phyloP scores from a whole-genome alignment of 1,284 basidiomycete genomes.

The Cryptococcus floricola region DNA sequence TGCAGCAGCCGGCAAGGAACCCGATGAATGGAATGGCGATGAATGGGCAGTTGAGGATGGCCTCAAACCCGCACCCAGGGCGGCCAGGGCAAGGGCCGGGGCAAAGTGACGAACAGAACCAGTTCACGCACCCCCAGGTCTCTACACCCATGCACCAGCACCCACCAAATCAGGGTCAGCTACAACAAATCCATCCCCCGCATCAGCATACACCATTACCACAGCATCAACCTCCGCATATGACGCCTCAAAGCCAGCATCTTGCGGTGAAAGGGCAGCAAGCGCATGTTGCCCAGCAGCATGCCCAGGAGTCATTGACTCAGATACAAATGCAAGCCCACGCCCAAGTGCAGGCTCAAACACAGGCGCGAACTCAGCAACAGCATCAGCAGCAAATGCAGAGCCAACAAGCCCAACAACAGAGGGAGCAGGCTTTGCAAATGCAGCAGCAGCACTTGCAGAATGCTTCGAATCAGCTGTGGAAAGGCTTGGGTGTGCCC shows the following conservation, averaged over 20 bases:
- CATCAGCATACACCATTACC: slow-evolving; percentile 26
- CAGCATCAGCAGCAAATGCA: slow-evolving; percentile 16
- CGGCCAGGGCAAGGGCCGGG: slow-evolving; percentile 14
- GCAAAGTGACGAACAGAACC: background rate
- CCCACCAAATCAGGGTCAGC: slow-evolving; percentile 8
- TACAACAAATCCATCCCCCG: slow-evolving; percentile 5
- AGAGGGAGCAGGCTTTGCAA: slow-evolving; percentile 25
- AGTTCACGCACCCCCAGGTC: slow-evolving; percentile 2
- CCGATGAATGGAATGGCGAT: slow-evolving; percentile 27
- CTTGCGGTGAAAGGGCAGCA: slow-evolving; percentile 8
- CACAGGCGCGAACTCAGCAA: slow-evolving; percentile 16
- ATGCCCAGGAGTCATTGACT: slow-evolving; percentile 12
- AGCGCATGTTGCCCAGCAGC: slow-evolving; percentile 13
- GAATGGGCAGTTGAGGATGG: slow-evolving; percentile 32
- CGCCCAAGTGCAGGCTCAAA: slow-evolving; percentile 19
- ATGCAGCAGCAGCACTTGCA: slow-evolving; percentile 27
- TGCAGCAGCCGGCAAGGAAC: slow-evolving; percentile 36
- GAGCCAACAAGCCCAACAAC: slow-evolving; percentile 14
- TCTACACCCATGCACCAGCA: slow-evolving; percentile 3
- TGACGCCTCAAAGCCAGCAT: slow-evolving; percentile 20
- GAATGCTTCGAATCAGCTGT: slow-evolving; percentile 26
- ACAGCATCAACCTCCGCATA: slow-evolving; percentile 17
- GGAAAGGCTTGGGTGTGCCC: slow-evolving; percentile 29
- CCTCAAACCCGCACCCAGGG: background rate
- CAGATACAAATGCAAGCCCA: slow-evolving; percentile 14